These are phyloP conservation scores for Thalassiosira exigua DNA, from an alignment of 352 stramenopile species.

Conservation along the genomic window DNA sequence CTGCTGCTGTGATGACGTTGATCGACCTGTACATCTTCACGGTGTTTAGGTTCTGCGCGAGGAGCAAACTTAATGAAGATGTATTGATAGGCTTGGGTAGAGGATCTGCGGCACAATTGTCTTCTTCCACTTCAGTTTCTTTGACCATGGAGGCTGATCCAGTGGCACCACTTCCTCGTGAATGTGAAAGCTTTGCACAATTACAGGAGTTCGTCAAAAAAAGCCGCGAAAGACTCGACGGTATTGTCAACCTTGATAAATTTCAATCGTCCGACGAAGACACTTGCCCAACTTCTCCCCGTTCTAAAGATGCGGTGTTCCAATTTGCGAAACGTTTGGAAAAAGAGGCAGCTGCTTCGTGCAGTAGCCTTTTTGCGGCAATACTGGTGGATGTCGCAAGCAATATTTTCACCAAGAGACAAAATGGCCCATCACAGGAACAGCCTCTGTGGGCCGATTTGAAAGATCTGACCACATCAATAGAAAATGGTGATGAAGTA, in stretches of 20 bases:
- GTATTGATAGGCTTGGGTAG: constrained; percentile 66
- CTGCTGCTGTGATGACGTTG: constrained; percentile 64
- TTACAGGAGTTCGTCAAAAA: constrained; percentile 62
- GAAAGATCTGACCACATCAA: constrained; percentile 23
- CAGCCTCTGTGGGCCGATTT: constrained; percentile 35
- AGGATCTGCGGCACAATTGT: constrained; percentile 13
- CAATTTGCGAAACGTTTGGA: constrained; percentile 55
- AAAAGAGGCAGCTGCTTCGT: constrained; percentile 60
- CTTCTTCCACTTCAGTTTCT: constrained; percentile 32
- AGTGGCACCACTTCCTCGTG: constrained; percentile 57
- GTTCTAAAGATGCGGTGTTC: constrained; percentile 43
- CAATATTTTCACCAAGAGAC: constrained; percentile 27
- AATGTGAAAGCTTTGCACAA: constrained; percentile 37
- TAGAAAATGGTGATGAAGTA: constrained; percentile 20
- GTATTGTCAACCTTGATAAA: constrained; percentile 77
- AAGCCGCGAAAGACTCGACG: constrained; percentile 64
- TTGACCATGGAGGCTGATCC: constrained; percentile 76
- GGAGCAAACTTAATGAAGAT: constrained; percentile 71
- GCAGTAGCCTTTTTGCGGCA: constrained; percentile 65
- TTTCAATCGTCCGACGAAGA: constrained; percentile 64
- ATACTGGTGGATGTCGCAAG: constrained; percentile 49
- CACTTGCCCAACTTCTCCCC: constrained; percentile 17
- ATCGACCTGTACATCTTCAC: constrained; percentile 82
- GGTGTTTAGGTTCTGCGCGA: constrained; percentile 74
- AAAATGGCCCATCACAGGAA: constrained; percentile 23